Evolutionary conservation across 2,329 filamentous ascomycete genomes (phyloP).

Genomic region (Ophiocordyceps sinensis): DNA sequence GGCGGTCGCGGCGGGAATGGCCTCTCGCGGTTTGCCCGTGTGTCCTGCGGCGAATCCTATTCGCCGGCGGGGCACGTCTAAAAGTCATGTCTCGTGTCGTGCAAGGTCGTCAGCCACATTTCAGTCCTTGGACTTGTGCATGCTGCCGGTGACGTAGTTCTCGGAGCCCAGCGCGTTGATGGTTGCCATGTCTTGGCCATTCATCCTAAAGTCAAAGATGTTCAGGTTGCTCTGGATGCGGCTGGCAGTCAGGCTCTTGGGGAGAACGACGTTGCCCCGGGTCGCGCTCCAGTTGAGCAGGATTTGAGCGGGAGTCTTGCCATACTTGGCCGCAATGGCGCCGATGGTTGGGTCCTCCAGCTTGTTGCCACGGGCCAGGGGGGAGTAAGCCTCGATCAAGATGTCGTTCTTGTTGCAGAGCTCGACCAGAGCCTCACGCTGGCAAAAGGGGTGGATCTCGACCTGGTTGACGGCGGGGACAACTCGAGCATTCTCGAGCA

Average conservation of each 20-base stretch:
- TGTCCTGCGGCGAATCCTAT: neutral
- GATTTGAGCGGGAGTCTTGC: conserved; percentile 57
- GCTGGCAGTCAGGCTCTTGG: conserved; percentile 53
- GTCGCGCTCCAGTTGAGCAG: conserved; percentile 69
- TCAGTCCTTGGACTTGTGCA: conserved; percentile 25
- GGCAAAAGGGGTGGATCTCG: conserved; percentile 63
- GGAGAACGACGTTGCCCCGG: conserved; percentile 57
- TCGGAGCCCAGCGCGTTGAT: conserved; percentile 53
- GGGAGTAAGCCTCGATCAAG: conserved; percentile 44
- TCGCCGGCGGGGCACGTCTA: neutral
- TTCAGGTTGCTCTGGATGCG: conserved; percentile 53
- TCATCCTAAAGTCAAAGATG: conserved; percentile 48
- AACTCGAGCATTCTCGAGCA: conserved; percentile 41
- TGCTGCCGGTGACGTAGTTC: conserved; percentile 50
- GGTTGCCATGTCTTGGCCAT: conserved; percentile 40
- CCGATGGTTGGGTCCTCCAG: conserved; percentile 45
- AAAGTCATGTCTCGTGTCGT: neutral
- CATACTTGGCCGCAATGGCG: conserved; percentile 52
- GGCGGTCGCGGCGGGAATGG: no score
- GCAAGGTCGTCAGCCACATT: neutral
- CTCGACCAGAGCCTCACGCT: conserved; percentile 42
- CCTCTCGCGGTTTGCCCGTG: no score
- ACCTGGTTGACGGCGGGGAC: conserved; percentile 63
- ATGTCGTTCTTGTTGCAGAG: conserved; percentile 44
- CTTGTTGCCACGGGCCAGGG: conserved; percentile 21